These are phyloP conservation scores for Lachnellula arida DNA, from an alignment of 2,329 filamentous ascomycete species.

Conservation along the genomic window DNA sequence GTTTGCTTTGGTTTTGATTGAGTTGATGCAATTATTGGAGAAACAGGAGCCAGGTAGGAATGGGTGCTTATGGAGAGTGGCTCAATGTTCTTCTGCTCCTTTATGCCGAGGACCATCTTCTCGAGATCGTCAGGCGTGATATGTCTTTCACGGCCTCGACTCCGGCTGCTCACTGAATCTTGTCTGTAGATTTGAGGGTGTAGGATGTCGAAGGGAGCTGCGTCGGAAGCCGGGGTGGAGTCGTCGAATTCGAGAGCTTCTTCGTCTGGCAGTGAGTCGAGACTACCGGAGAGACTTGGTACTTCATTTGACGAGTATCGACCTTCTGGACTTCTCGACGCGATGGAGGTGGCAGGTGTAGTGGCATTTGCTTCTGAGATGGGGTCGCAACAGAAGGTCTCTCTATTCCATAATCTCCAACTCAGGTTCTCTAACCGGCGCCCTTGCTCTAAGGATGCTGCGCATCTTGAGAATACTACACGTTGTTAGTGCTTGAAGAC, in stretches of 20 bases:
- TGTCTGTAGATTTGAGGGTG: conserved; percentile 65
- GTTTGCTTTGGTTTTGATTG: conserved; percentile 43
- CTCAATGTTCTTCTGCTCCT: conserved; percentile 70
- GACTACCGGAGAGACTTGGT: conserved; percentile 71
- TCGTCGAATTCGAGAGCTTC: conserved; percentile 54
- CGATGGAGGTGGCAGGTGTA: conserved; percentile 35
- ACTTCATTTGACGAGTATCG: conserved; percentile 48
- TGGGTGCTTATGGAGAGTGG: conserved; percentile 41
- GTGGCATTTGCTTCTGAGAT: conserved; percentile 47
- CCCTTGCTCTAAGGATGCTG: conserved; percentile 89
- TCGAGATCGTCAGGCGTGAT: conserved; percentile 90
- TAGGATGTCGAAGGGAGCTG: conserved; percentile 52
- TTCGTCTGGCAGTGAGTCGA: conserved; percentile 69
- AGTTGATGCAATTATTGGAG: conserved; percentile 30
- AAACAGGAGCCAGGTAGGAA: conserved; percentile 42
- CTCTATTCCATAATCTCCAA: conserved; percentile 92
- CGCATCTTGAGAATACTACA: conserved; percentile 87
- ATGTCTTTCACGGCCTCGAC: conserved; percentile 73
- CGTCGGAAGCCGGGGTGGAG: conserved; percentile 40
- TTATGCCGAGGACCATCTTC: conserved; percentile 90
- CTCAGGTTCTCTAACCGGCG: conserved; percentile 90
- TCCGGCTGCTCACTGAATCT: conserved; percentile 68
- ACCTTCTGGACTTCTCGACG: conserved; percentile 28
- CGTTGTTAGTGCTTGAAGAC: background rate
- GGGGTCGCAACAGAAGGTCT: conserved; percentile 81